phyloP scores from a whole-genome alignment of 257 asterid species.

The Verbascum thapsus region DNA sequence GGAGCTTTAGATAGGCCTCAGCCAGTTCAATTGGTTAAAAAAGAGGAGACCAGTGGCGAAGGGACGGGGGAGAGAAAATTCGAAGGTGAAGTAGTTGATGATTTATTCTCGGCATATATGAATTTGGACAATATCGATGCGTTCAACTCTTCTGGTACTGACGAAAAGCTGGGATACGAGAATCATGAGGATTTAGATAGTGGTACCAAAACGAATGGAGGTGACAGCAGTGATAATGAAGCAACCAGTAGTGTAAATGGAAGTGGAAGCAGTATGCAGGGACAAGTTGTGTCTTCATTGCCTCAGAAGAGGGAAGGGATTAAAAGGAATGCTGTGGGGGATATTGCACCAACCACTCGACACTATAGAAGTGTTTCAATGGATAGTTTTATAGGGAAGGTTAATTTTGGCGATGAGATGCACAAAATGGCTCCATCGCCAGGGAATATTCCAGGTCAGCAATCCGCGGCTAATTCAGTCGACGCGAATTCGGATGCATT shows the following conservation, averaged over 20 bases:
- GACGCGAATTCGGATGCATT: conserved; percentile 47
- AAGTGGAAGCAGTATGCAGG: conserved; percentile 51
- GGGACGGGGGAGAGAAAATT: conserved; percentile 64
- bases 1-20: conserved; percentile 50
- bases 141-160: conserved; percentile 64
- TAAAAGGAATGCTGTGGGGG: conserved; percentile 74
- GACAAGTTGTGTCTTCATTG: conserved; percentile 34
- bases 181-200: conserved; percentile 81
- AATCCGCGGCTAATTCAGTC: conserved; percentile 55
- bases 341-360: conserved; percentile 72
- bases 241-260: conserved; percentile 65
- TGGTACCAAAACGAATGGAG: conserved; percentile 52
- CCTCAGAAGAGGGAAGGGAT: conserved; percentile 63
- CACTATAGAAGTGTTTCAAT: conserved; percentile 86
- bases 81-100: conserved; percentile 62
- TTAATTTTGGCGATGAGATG: conserved; percentile 69
- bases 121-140: conserved; percentile 64
- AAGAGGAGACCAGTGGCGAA: conserved; percentile 65
- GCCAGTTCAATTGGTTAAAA: conserved; percentile 67
- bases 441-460: conserved; percentile 56
- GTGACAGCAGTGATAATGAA: conserved; percentile 53
- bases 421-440: conserved; percentile 74
- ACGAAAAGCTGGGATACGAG: conserved; percentile 71
- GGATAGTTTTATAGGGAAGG: conserved; percentile 86
- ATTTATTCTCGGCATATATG: conserved; percentile 59